Percentiles rank a stretch among this genome's conserved stretches.
phyloP scores from a whole-genome alignment of 2,329 filamentous ascomycete genomes.

The Pseudofabraea citricarpa region DNA sequence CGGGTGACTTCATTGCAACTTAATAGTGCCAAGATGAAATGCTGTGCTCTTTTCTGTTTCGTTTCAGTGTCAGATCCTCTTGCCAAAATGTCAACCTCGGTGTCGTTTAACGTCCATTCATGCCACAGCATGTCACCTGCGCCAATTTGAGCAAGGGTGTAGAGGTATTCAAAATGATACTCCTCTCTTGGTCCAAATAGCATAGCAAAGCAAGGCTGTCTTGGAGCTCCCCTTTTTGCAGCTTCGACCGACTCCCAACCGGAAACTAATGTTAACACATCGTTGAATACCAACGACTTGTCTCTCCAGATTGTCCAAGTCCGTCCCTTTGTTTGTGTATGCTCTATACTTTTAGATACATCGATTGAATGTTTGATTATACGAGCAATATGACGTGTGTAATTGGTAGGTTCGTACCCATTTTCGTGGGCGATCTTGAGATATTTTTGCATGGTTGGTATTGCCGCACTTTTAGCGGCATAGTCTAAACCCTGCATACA shows the following conservation, averaged over 20 bases:
- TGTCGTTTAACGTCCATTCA: too few species aligned
- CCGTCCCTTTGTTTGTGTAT: too few species aligned
- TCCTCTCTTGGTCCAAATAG: neutral
- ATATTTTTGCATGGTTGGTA: conserved; percentile 13
- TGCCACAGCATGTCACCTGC: neutral
- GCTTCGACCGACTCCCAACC: conserved; percentile 5
- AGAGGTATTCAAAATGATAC: neutral
- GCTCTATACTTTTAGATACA: too few species aligned
- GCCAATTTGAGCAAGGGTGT: neutral
- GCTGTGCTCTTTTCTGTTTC: too few species aligned
- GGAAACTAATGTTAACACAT: neutral
- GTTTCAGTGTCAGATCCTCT: too few species aligned
- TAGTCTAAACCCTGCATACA: conserved; percentile 13
- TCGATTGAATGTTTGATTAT: neutral
- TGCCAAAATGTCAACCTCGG: too few species aligned
- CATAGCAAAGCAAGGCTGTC: neutral
- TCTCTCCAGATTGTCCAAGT: neutral
- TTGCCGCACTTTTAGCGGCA: conserved; percentile 6
- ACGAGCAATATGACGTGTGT: neutral
- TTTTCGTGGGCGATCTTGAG: conserved; percentile 5
- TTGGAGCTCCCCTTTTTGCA: neutral
- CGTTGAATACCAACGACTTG: neutral
- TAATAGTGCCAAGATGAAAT: too few species aligned
- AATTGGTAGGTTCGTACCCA: neutral
- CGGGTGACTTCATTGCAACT: too few species aligned